Conservation (phyloP, 129 eudicot genomes). For the Tanacetum coccineum region DNA sequence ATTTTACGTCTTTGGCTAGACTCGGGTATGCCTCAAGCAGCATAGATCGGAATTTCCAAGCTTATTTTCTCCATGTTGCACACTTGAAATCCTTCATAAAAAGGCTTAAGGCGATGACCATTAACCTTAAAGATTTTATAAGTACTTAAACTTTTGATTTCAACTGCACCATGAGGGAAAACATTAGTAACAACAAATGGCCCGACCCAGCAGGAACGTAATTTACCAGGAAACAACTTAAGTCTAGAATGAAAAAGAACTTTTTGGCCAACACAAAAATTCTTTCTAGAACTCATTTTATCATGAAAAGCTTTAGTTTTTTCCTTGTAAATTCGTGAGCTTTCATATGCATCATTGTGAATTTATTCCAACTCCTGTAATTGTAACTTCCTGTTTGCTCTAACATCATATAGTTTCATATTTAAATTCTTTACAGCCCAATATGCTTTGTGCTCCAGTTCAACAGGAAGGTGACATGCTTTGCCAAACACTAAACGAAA, state of each 20-base stretch:
- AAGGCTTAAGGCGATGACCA: neutral
- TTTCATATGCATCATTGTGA: neutral
- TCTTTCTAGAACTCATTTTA: no score
- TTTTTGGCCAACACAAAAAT: neutral
- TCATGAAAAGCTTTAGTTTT: no score
- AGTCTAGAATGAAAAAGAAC: neutral
- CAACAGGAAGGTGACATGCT: no score
- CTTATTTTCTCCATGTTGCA: neutral
- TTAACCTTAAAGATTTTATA: neutral
- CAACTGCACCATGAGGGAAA: constrained; percentile 1
- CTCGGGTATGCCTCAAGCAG: neutral
- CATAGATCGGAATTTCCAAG: neutral
- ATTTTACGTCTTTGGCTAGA: neutral
- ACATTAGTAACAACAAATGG: neutral
- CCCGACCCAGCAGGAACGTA: neutral
- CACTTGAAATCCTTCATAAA: neutral
- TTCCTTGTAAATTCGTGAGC: no score
- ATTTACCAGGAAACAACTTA: neutral
- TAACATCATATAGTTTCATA: neutral
- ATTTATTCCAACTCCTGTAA: neutral
- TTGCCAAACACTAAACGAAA: no score
- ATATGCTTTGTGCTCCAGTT: no score
- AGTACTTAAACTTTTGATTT: neutral
- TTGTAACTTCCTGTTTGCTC: no score
- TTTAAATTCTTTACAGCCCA: neutral